Base-by-base conservation (phyloP, 169 alveolate genomes). In the Theileria sp. region DNA sequence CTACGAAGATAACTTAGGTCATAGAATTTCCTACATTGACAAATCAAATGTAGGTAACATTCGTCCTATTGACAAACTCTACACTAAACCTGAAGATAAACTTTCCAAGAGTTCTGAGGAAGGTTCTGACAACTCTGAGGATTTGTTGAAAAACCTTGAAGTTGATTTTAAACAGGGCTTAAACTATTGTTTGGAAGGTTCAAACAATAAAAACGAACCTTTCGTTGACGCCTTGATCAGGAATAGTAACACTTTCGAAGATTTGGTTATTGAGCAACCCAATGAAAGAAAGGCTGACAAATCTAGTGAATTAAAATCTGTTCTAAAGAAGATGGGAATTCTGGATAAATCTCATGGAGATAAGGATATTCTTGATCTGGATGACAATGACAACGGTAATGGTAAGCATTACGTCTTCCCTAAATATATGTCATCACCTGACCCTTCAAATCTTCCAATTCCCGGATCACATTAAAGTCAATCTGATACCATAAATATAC, bases 371-470 rank as follows among this genome's bases (percentile, higher is more conserved):
- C 79, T 32, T 12, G 38, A 30, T 38, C 30, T 13, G 51, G 38
- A 72, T 10, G 76, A 64, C 26, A 13, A 23, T 65, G 68, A 64
- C 19, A 76, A 19, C 25, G 50, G 36, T 32, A 21, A 23, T 23
- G 75, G 49, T 4, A 76, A 61, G 38, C 78, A 60, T 4, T 83
- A 83, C 44, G 89, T 74, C 12, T 69, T 83, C 36, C 75, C 89
- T 17, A 83, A 70, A 68, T 61, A 77, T 67, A 44, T 83, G 58
- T 17, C 80, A 23, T 83, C 89, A 8, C 89, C 89, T 4, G 89
- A 83, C 34, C 89, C 89, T 0, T 77, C 89, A 54, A 83, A 77
- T 62, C 69, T 83, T 32, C 89, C 89, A 19, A 65, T 83, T 54
- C 89, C 89, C 49, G 86, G 84, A 38, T 75, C 51, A 25, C 51